These are phyloP conservation scores for Geotrichum citri-aurantii DNA, from an alignment of 1,139 yeast genomes.

Conservation along the genomic window DNA sequence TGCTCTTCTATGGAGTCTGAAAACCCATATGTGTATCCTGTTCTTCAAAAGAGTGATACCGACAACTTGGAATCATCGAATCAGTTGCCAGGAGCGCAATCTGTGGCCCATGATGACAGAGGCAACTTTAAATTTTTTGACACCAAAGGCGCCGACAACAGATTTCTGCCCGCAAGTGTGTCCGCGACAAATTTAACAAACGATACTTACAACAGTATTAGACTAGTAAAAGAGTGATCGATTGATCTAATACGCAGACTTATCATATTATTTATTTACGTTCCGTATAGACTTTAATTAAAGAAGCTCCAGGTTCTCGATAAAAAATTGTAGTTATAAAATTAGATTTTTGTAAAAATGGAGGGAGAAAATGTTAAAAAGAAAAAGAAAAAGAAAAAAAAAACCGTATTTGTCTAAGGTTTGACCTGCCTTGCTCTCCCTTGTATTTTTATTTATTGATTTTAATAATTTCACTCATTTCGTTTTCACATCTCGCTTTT, in stretches of 20 bases:
- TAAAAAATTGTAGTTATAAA: not conserved
- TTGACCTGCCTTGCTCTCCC: not conserved
- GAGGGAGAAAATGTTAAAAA: not conserved
- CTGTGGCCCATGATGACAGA: not conserved
- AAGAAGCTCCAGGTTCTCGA: too few relatives aligned
- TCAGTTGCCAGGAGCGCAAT: not conserved
- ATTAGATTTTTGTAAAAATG: not conserved
- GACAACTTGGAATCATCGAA: not conserved
- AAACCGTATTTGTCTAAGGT: too few relatives aligned
- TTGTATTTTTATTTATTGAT: not conserved
- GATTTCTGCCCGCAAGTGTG: not conserved
- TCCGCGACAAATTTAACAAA: not conserved
- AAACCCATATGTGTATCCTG: not conserved
- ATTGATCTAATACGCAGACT: not conserved
- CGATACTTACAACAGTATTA: not conserved
- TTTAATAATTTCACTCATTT: not conserved
- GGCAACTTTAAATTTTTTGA: not conserved
- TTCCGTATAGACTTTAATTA: not conserved
- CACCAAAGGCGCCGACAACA: not conserved
- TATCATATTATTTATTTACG: not conserved
- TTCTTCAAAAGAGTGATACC: not conserved
- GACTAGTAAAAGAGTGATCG: not conserved
- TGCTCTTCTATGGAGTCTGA: slow-evolving; percentile 6
- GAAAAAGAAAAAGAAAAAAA: too few relatives aligned
- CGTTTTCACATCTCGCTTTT: not conserved